A percentile compares a stretch with the other conserved stretches of the same genome.
phyloP scores from a whole-genome alignment of 140 eudicot genomes.

The Bidens hawaiensis region DNA sequence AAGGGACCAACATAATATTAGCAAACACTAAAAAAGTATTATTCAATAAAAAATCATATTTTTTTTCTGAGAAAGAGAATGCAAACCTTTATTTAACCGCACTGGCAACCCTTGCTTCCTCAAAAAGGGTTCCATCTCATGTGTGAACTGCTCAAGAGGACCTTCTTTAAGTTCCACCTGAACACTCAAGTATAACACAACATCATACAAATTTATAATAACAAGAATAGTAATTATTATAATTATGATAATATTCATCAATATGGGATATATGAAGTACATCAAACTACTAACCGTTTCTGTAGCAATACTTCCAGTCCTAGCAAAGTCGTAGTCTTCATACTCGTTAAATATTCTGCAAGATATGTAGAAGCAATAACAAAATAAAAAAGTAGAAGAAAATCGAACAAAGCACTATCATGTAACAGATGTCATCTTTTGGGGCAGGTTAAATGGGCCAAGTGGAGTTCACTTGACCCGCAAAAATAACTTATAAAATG shows the following conservation, averaged over 20 bases:
- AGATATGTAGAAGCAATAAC: not conserved
- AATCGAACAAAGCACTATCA: not conserved
- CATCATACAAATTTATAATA: not conserved
- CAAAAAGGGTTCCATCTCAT: constrained; percentile 95
- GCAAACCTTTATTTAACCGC: constrained; percentile 75
- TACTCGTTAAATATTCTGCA: constrained; percentile 66
- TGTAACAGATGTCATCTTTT: not conserved
- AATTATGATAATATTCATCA: not conserved
- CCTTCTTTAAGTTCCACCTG: constrained; percentile 97
- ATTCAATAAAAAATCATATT: not conserved
- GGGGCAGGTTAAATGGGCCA: not conserved
- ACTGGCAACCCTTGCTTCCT: constrained; percentile 99
- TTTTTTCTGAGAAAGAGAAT: not conserved
- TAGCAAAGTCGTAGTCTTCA: constrained; percentile 88
- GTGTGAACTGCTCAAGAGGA: constrained; percentile 89
- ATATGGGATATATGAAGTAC: not conserved
- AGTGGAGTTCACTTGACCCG: not conserved
- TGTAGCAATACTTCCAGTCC: constrained; percentile 83
- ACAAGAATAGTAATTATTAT: too few relatives aligned
- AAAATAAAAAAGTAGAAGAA: not conserved
- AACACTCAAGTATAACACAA: not conserved
- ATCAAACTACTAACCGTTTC: constrained; percentile 57
- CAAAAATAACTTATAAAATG: not conserved
- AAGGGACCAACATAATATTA: not conserved
- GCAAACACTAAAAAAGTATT: too few relatives aligned